These are phyloP conservation scores for Tritrichomonas musculus DNA, from an alignment of 208 protist genomes.

Conservation along the genomic window DNA sequence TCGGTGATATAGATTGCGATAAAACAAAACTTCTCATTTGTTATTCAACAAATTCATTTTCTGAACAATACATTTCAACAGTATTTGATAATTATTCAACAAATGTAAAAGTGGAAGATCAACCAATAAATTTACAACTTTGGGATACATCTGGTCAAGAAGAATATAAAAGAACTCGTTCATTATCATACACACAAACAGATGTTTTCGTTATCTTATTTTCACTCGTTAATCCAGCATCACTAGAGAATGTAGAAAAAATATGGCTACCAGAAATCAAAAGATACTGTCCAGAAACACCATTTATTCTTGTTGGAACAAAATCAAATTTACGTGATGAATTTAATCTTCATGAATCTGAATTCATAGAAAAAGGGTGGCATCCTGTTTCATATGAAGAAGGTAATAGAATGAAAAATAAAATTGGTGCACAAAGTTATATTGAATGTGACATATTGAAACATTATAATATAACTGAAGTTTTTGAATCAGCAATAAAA, in stretches of 20 bases:
- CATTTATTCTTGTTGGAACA: constrained; percentile 10
- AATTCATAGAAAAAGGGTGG: no score
- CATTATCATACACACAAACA: constrained; percentile 55
- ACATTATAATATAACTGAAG: no score
- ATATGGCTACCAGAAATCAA: constrained; percentile 36
- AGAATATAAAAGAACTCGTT: constrained; percentile 38
- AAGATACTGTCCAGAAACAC: not conserved
- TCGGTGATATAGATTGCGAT: not conserved
- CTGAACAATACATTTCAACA: constrained; percentile 27
- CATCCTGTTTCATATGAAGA: no score
- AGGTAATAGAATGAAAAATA: no score
- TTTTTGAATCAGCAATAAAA: no score
- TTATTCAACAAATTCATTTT: not conserved
- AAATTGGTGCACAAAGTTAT: no score
- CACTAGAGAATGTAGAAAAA: constrained; percentile 61
- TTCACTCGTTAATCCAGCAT: constrained; percentile 56
- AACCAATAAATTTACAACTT: not conserved
- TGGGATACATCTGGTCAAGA: constrained; percentile 45
- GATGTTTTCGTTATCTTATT: constrained; percentile 66
- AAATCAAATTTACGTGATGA: constrained; percentile 27
- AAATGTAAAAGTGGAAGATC: constrained; percentile 8
- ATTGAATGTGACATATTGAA: no score
- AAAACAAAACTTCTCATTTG: constrained; percentile 13
- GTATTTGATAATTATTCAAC: constrained; percentile 34
- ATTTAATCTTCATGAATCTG: no score